Percentiles rank a stretch among this genome's conserved stretches.
Conservation (phyloP, 345 rosid species). For the Eucalyptus albens region DNA sequence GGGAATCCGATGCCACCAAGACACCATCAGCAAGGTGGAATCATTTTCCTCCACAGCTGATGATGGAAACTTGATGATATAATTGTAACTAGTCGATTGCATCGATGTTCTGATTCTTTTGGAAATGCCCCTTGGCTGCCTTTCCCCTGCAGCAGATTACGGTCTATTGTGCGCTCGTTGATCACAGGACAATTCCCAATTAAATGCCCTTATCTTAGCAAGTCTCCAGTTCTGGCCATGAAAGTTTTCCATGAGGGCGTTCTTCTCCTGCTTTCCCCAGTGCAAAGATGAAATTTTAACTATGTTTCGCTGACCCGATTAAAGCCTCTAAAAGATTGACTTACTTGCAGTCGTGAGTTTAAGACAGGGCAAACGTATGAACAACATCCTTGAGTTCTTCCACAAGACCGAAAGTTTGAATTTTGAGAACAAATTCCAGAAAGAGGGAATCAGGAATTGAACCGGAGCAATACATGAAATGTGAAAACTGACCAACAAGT, state of each 20-base stretch:
- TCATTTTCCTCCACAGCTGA: no score
- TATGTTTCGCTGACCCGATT: neutral
- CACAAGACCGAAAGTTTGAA: neutral
- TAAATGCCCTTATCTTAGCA: neutral
- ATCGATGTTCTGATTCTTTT: neutral
- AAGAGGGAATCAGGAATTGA: neutral
- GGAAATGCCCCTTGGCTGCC: neutral
- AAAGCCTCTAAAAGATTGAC: neutral
- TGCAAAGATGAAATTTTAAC: neutral
- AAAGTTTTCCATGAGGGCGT: neutral
- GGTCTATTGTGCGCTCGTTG: neutral
- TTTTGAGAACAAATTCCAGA: neutral
- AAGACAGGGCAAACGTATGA: neutral
- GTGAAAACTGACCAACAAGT: neutral
- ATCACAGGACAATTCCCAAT: neutral
- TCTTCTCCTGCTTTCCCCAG: neutral
- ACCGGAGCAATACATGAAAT: neutral
- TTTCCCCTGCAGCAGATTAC: neutral
- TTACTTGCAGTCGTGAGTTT: neutral
- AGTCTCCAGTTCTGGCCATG: neutral
- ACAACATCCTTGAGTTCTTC: neutral
- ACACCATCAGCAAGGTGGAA: slow-evolving; percentile 10
- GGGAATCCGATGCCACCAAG: slow-evolving; percentile 6
- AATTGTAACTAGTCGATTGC: neutral
- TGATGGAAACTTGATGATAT: neutral